These are phyloP conservation scores for Fulvia fulva DNA, from an alignment of 2,329 filamentous ascomycete species.

Conservation along the genomic window DNA sequence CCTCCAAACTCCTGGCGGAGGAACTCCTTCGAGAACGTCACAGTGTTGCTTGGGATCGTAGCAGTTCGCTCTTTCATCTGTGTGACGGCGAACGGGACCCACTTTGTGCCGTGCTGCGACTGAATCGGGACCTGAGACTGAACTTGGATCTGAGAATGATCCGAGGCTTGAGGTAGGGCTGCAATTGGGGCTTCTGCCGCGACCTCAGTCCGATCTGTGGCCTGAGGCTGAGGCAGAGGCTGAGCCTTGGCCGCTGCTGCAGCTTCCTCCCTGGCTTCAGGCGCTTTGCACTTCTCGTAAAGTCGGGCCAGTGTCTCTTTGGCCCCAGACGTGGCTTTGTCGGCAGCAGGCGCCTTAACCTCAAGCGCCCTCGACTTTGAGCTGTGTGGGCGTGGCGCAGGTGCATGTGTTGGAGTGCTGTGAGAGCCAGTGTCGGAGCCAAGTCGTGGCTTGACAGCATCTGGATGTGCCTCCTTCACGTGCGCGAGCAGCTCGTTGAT, in stretches of 20 bases:
- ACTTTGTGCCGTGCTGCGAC: slow-evolving; percentile 15
- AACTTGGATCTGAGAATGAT: too few species aligned
- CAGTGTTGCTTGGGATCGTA: slow-evolving; percentile 14
- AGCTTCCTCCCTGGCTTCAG: not conserved
- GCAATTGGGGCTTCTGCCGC: too few species aligned
- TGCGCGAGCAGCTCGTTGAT: slow-evolving; percentile 8
- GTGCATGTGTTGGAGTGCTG: not conserved
- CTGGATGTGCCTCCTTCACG: slow-evolving; percentile 7
- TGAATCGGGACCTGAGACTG: not conserved
- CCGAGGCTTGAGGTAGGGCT: too few species aligned
- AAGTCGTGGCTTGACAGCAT: not conserved
- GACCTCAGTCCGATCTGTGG: too few species aligned
- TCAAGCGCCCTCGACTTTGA: slow-evolving; percentile 1
- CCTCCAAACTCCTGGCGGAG: slow-evolving; percentile 38
- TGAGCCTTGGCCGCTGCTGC: too few species aligned
- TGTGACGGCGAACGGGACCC: slow-evolving; percentile 38
- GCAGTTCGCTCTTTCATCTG: slow-evolving; percentile 27
- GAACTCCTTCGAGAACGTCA: slow-evolving; percentile 39
- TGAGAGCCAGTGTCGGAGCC: not conserved
- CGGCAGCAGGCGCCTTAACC: slow-evolving; percentile 5
- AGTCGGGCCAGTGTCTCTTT: not conserved
- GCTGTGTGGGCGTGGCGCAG: not conserved
- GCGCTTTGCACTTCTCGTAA: not conserved
- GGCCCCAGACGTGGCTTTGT: not conserved
- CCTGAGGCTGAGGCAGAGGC: too few species aligned